Conservation (phyloP, 495 filamentous ascomycete genomes). For the Aspergillus saccharolyticus region DNA sequence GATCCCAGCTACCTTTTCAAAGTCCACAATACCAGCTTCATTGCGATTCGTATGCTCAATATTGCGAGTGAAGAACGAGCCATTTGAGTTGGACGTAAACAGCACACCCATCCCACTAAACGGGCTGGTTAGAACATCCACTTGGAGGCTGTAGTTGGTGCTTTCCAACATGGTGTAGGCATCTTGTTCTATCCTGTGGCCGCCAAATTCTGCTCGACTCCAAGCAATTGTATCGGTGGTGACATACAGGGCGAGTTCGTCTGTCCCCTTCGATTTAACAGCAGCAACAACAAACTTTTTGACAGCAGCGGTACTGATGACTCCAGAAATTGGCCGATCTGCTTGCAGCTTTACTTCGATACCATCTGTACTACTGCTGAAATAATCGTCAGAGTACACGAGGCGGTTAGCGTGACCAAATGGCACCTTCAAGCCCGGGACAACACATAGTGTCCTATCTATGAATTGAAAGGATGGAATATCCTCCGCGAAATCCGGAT, state of each 20-base stretch:
- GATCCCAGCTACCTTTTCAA: conserved; percentile 83
- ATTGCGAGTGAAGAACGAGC: conserved; percentile 89
- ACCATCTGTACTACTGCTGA: conserved; percentile 47
- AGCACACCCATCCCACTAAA: conserved; percentile 72
- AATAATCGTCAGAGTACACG: conserved; percentile 74
- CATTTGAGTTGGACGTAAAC: conserved; percentile 92
- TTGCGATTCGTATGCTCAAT: conserved; percentile 87
- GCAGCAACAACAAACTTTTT: conserved; percentile 84
- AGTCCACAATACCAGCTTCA: conserved; percentile 68
- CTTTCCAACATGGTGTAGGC: conserved; percentile 92
- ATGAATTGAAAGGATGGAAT: conserved; percentile 48
- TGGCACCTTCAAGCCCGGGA: conserved; percentile 56
- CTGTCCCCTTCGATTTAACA: conserved; percentile 68
- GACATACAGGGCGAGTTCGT: conserved; percentile 83
- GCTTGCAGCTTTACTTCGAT: conserved; percentile 70
- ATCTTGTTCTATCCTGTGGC: conserved; percentile 72
- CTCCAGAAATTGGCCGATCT: conserved; percentile 64
- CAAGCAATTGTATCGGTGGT: conserved; percentile 76
- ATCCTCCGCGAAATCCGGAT: conserved; percentile 65
- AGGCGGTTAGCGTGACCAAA: conserved; percentile 64
- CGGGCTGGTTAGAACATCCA: conserved; percentile 75
- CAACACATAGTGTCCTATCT: conserved; percentile 74
- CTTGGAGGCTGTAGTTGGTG: conserved; percentile 93
- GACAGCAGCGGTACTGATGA: conserved; percentile 71
- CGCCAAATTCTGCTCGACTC: conserved; percentile 88